phyloP scores from a whole-genome alignment of 78 protist species.

The Dictyostelium firmibasis region DNA sequence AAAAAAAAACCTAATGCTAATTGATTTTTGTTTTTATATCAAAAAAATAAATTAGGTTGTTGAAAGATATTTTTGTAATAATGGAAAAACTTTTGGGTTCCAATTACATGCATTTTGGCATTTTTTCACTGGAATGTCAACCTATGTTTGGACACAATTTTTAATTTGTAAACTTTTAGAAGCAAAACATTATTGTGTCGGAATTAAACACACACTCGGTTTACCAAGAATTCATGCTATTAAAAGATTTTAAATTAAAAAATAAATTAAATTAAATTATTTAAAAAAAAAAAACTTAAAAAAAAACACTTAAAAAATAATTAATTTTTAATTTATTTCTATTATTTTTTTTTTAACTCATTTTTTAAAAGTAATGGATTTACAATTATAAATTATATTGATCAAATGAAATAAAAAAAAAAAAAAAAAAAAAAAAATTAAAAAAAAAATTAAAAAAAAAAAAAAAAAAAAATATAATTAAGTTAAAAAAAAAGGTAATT shows the following conservation, averaged over 20 bases:
- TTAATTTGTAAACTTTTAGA: slow-evolving; percentile 35
- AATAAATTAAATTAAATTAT: neutral
- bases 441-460: no score
- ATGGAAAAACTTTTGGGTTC: slow-evolving; percentile 43
- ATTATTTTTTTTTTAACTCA: no score
- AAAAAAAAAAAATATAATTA: no score
- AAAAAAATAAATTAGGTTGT: no score
- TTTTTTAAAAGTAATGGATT: no score
- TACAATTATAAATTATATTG: no score
- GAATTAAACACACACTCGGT: neutral
- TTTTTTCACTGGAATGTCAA: slow-evolving; percentile 40
- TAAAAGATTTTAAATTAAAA: neutral
- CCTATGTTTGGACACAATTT: slow-evolving; percentile 64
- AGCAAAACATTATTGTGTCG: slow-evolving; percentile 37
- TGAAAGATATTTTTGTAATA: slow-evolving; percentile 49
- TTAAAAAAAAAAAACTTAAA: neutral
- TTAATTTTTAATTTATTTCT: no score
- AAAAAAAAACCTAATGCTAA: no score
- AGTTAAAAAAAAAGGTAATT: no score
- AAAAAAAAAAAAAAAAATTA: no score
- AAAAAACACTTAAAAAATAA: neutral
- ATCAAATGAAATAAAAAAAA: no score
- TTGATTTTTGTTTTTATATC: no score
- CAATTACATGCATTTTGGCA: slow-evolving; percentile 65
- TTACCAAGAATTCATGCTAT: slow-evolving; percentile 31